These are phyloP conservation scores for Carex scoparia DNA, from an alignment of 176 grass and related monocot species.

Conservation along the genomic window DNA sequence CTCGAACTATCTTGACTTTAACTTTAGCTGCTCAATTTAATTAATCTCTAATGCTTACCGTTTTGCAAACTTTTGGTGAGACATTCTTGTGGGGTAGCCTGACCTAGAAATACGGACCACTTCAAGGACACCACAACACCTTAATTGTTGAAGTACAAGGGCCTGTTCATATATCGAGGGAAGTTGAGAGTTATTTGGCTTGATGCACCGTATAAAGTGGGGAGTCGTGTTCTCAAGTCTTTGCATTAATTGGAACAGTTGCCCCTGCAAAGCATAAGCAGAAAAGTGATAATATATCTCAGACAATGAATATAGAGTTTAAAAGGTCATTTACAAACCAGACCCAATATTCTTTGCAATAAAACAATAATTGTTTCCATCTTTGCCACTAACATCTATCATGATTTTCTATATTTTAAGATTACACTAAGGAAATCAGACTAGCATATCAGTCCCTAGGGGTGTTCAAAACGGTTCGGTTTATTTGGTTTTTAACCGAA, in stretches of 20 bases:
- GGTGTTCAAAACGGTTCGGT: too few species aligned
- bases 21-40: background rate
- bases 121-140: slow-evolving; percentile 98
- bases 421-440: background rate
- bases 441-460: background rate
- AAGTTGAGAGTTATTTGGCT: slow-evolving; percentile 97
- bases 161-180: slow-evolving; percentile 85
- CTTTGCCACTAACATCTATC: background rate
- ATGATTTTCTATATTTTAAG: slow-evolving; percentile 5
- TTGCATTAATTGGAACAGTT: slow-evolving; percentile 98
- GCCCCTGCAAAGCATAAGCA: slow-evolving; percentile 49
- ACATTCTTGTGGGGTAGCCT: slow-evolving; percentile 96
- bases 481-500: too few species aligned
- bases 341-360: background rate
- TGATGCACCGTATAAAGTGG: slow-evolving; percentile 98
- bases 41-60: slow-evolving; percentile 40
- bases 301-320: background rate
- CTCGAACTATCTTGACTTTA: background rate
- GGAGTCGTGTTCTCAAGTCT: slow-evolving; percentile 94
- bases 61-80: slow-evolving; percentile 94
- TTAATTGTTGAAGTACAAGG: slow-evolving; percentile 92
- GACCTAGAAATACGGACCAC: slow-evolving; percentile 98
- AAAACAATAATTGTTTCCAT: background rate
- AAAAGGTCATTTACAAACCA: background rate
- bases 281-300: background rate